Base-by-base conservation (phyloP, 2,329 filamentous ascomycete genomes). In the Monilinia fructicola region DNA sequence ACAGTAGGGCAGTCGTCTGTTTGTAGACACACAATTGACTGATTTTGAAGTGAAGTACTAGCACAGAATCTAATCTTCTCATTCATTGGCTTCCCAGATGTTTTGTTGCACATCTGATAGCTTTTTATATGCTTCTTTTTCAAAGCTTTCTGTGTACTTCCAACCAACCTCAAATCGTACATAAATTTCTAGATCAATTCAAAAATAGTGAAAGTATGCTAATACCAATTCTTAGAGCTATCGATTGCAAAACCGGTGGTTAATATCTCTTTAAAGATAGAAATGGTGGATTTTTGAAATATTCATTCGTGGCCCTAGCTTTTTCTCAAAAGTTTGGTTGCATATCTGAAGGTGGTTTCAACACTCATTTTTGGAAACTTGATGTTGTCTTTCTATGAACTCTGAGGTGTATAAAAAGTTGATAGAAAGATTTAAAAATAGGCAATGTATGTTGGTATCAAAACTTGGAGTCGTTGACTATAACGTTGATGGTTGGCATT, bases 171-270 rank as follows among this genome's bases (percentile, higher is more conserved):
- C 52, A 21, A n/a, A 31, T 2, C 21, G 28, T 54, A 54, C 11
- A 1, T 1, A 35, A 54, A 54, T 12, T 10, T 54, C 3, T 2
- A 16, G 4, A 21, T 21, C 14, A 12, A 1, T 35, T 31, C 2
- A 9, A 38, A 54, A 54, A 16, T 38, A 54, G 21, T 7, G 9
- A 7, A 54, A 7, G 10, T 23, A 16, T 12, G n/a, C 2, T 2
- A 14, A 6, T 3, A 6, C 4, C 11, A n/a, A 38, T 5, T n/a
- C 5, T n/a, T 2, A 23, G 4, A 54, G 21, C 10, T 7, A 6
- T 2, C 35, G 11, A 6, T 14, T 2, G 3, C 1, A 28, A 16
- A 1, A 0, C n/a, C n/a, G 18, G 5, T 0, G 11, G 28, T 3
- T 31, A 31, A 54, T 5, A 35, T 14, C 10, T 14, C 4, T 3